Percentiles rank a stretch among this genome's conserved stretches.
phyloP scores from a whole-genome alignment of 257 asterid species.

The Scutellaria minor region DNA sequence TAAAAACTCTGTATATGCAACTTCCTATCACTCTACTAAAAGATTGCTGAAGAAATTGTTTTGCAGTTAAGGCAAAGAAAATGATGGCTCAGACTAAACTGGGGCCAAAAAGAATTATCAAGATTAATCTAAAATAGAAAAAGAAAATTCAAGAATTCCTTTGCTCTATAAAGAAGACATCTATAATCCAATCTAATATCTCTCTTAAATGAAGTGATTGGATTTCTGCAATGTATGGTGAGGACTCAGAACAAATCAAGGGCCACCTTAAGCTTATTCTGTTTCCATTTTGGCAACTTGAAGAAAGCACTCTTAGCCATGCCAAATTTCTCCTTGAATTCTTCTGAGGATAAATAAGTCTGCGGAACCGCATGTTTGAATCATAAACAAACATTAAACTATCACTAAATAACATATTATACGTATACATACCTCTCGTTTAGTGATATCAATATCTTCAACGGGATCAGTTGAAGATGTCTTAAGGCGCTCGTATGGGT shows the following conservation, averaged over 20 bases:
- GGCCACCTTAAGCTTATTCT: conserved; percentile 64
- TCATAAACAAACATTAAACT: conserved; percentile 19
- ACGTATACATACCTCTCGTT: conserved; percentile 65
- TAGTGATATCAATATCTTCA: conserved; percentile 70
- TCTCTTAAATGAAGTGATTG: conserved; percentile 30
- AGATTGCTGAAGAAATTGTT: background rate
- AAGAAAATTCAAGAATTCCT: conserved; percentile 24
- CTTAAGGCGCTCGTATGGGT: conserved; percentile 74
- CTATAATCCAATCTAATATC: conserved; percentile 39
- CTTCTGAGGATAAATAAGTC: conserved; percentile 69
- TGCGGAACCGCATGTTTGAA: conserved; percentile 36
- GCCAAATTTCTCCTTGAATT: conserved; percentile 75
- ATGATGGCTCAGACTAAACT: conserved; percentile 52
- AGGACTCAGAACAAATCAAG: conserved; percentile 61
- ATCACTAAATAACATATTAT: background rate
- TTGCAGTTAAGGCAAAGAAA: conserved; percentile 29
- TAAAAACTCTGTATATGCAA: conserved; percentile 48
- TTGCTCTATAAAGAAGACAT: conserved; percentile 29
- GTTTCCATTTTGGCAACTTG: conserved; percentile 89
- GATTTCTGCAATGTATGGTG: background rate
- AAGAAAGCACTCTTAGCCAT: conserved; percentile 63
- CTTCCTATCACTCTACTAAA: conserved; percentile 39
- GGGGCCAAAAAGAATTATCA: conserved; percentile 46
- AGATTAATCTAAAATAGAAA: conserved; percentile 29
- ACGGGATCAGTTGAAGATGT: conserved; percentile 56